Percentiles rank a stretch among this genome's conserved stretches.
Conservation (phyloP, 768 basidiomycete genomes). For the Calocybe cyanea region DNA sequence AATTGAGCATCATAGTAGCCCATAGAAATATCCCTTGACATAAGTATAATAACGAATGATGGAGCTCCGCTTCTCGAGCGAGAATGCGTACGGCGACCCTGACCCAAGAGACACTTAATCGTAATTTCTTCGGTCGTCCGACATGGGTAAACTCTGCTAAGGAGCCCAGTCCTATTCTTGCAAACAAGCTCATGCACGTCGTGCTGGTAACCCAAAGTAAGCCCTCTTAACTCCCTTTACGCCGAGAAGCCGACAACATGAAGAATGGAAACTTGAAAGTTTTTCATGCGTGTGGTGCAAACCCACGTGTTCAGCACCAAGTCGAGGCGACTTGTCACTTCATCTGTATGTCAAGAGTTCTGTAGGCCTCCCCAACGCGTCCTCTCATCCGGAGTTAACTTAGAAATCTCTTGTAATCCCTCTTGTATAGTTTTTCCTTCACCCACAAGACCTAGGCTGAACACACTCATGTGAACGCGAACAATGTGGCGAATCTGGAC, state of each 20-base stretch:
- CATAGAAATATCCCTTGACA: no score
- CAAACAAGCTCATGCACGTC: no score
- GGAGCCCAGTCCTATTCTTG: no score
- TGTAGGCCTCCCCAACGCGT: not conserved
- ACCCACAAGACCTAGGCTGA: not conserved
- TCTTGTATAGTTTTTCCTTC: not conserved
- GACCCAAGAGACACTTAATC: no score
- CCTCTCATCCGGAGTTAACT: not conserved
- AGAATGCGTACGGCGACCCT: no score
- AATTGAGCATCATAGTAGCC: no score
- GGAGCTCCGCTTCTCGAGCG: no score
- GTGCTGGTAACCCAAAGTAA: no score
- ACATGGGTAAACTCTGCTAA: no score
- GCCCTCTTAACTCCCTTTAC: constrained; percentile 10
- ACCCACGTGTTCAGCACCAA: constrained; percentile 4
- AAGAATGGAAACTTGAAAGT: no score
- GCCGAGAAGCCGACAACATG: constrained; percentile 1
- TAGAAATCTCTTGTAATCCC: not conserved
- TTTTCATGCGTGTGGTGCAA: constrained; percentile 4
- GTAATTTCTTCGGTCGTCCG: no score
- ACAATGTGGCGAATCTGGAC: constrained; percentile 3
- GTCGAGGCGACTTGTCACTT: not conserved
- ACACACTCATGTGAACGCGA: constrained; percentile 7
- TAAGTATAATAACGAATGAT: no score
- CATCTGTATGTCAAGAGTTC: not conserved